A percentile compares a stretch with the other conserved stretches of the same genome.
These are phyloP conservation scores for Aphanomyces stellatus DNA, from an alignment of 352 stramenopile genomes.

Conservation along the genomic window DNA sequence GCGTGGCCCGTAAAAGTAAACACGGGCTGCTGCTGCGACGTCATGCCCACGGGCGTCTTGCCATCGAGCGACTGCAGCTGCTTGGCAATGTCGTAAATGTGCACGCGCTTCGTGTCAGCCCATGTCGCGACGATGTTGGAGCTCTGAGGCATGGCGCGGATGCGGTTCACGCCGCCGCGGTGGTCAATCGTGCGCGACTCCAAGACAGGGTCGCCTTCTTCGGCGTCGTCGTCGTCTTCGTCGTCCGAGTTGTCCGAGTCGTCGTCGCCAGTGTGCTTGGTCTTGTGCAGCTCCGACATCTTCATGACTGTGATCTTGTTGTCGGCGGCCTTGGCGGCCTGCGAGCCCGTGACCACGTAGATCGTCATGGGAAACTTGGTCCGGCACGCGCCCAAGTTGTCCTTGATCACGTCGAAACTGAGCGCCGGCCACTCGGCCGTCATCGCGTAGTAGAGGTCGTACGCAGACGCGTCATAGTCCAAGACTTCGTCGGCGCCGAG, in stretches of 20 bases:
- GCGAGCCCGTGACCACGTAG: conserved; percentile 94
- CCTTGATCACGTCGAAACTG: conserved; percentile 95
- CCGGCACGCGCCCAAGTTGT: conserved; percentile 91
- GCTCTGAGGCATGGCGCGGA: conserved; percentile 92
- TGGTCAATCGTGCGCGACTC: conserved; percentile 94
- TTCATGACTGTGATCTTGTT: conserved; percentile 99
- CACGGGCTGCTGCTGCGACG: conserved; percentile 53
- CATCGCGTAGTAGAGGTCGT: conserved; percentile 99
- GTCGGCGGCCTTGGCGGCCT: conserved; percentile 86
- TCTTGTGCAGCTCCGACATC: conserved; percentile 95
- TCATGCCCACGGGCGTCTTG: conserved; percentile 45
- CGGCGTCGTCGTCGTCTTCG: conserved; percentile 82
- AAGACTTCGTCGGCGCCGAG: conserved; percentile 91
- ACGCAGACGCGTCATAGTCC: conserved; percentile 98
- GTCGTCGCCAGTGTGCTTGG: conserved; percentile 54
- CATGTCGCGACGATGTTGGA: conserved; percentile 96
- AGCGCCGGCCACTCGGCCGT: conserved; percentile 97
- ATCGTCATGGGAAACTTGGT: conserved; percentile 93
- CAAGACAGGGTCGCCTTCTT: conserved; percentile 93
- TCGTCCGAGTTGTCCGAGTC: conserved; percentile 58
- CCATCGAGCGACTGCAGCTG: conserved; percentile 83
- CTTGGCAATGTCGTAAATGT: conserved; percentile 94
- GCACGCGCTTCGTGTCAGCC: conserved; percentile 92
- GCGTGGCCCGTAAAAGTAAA: conserved; percentile 95
- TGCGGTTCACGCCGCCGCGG: conserved; percentile 92